Base-by-base conservation (phyloP, 2,329 filamentous ascomycete genomes). In the Verticillium tricorpus region DNA sequence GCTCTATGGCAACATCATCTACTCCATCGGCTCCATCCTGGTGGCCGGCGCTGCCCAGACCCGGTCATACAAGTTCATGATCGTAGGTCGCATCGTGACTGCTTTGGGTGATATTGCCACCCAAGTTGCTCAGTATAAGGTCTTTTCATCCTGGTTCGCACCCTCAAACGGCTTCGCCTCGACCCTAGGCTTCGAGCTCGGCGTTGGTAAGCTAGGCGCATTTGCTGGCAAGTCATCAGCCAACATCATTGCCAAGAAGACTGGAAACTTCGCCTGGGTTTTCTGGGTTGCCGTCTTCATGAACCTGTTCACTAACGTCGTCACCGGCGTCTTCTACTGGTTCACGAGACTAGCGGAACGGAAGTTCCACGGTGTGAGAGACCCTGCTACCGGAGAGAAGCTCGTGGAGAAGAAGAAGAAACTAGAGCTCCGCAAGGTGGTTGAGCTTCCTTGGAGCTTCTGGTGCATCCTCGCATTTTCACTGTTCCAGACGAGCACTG, bases 141-240 rank as follows among this genome's bases (percentile, higher is more conserved):
- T 88, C 64, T 88, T 88, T 66, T 86, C 83, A 0, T 85, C 83
- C 0, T 88, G 85, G 85, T 88, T 88, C 64, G 78, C 85, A 0
- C 86, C 85, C 0, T 84, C 78, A 8, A 80, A 84, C 61, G 85
- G 85, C 1, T 88, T 88, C 67, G 86, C 85, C 0, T 85, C 84
- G 0, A 88, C 85, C 0, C 75, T 88, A 0, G 85, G 80, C 0
- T 81, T 88, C 4, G 85, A 88, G 68, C 75, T 88, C 0, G 84
- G 80, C 0, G 80, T 88, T 59, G 84, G 84, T 19, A 88, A 87
- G 69, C 82, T 88, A 9, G 85, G 85, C 2, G 80, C 79, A 0
- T 87, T 88, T 61, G 82, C 85, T 1, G 85, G 85, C 12, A 85
- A 86, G 65, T 78, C 83, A 0, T 84, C 84, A 0, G 84, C 85